Evolutionary conservation across 306 rosid species (phyloP), one percentile per base, ranked within the genome.

Genomic region (Coriaria nepalensis): DNA sequence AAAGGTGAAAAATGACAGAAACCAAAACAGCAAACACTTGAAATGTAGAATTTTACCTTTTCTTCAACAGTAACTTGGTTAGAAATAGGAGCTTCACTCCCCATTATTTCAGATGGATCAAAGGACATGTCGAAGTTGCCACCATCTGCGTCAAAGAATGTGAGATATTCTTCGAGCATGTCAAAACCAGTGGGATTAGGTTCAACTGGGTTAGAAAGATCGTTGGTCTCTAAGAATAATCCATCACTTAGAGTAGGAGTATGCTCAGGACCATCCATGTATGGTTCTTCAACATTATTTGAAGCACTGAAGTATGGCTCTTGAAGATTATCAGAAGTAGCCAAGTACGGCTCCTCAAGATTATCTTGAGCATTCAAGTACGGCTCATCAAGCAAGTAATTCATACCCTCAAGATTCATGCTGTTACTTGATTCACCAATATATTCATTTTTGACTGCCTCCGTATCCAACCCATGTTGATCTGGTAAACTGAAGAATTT

Each of bases 211-310:
- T 62, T 57, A 33, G 56, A 8, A 42, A 82, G 76, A 64, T 85
- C 94, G 60, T 85, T 61, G 2, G 92, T 49, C 68, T 85, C 94
- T 36, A 92, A 58, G 66, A 56, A 81, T 43, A 56, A 68, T 32
- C 70, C 83, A 54, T 69, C 84, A 47, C 47, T 59, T 43, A 50
- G 33, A 6, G 59, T 57, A 45, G 33, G 60, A 64, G 38, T 35
- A 32, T 20, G 29, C 1, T 62, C 73, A 13, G 37, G 1, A 48
- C 75, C 67, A 61, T 75, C 64, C 11, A 68, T 52, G 64, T 40
- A 67, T 13, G 49, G 56, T 32, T 71, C 85, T 42, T 59, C 65
- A 29, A 34, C 29, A 20, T 20, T 20, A 20, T 20, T 20, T 20
- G 29, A 20, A 20, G 29, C 29, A 20, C 3, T 20, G 29, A 20